Percentiles rank a stretch among this genome's conserved stretches.
Evolutionary conservation across 2,329 filamentous ascomycete species (phyloP).

Genomic region (Alternaria ethzedia): DNA sequence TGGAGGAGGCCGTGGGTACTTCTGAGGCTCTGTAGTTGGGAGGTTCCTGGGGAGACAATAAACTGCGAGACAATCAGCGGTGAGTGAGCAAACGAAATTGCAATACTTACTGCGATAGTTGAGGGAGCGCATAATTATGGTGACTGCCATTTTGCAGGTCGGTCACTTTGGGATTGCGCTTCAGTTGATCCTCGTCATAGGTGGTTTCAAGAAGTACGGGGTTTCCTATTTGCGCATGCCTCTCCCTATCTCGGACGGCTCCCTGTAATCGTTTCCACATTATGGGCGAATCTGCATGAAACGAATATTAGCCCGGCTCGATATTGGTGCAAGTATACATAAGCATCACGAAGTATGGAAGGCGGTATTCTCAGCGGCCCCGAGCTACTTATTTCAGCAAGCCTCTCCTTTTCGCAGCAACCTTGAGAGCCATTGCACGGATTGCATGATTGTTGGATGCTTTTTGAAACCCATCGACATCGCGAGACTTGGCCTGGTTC

Average conservation of each 20-base stretch:
- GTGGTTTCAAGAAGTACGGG: slow-evolving; percentile 55
- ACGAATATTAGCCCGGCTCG: slow-evolving; percentile 30
- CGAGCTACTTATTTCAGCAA: background rate
- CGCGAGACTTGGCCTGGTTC: background rate
- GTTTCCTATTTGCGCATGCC: slow-evolving; percentile 49
- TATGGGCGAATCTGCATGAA: slow-evolving; percentile 30
- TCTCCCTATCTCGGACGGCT: slow-evolving; percentile 51
- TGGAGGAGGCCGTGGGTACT: slow-evolving; percentile 57
- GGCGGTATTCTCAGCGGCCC: background rate
- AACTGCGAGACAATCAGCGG: slow-evolving; percentile 16
- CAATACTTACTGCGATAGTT: slow-evolving; percentile 31
- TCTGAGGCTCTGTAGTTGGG: slow-evolving; percentile 34
- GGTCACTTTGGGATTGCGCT: slow-evolving; percentile 41
- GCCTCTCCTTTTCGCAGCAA: background rate
- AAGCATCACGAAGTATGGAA: slow-evolving; percentile 8
- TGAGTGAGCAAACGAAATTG: background rate
- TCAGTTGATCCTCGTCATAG: slow-evolving; percentile 54
- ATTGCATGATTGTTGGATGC: background rate
- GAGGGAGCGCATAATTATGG: slow-evolving; percentile 29
- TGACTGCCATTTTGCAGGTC: slow-evolving; percentile 38
- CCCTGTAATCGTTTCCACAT: slow-evolving; percentile 64
- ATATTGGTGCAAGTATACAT: slow-evolving; percentile 7
- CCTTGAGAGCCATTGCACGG: background rate
- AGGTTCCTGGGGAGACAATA: slow-evolving; percentile 30
- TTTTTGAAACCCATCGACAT: background rate